These are phyloP conservation scores for Melastoma candidum DNA, from an alignment of 441 rosid species.

Conservation along the genomic window DNA sequence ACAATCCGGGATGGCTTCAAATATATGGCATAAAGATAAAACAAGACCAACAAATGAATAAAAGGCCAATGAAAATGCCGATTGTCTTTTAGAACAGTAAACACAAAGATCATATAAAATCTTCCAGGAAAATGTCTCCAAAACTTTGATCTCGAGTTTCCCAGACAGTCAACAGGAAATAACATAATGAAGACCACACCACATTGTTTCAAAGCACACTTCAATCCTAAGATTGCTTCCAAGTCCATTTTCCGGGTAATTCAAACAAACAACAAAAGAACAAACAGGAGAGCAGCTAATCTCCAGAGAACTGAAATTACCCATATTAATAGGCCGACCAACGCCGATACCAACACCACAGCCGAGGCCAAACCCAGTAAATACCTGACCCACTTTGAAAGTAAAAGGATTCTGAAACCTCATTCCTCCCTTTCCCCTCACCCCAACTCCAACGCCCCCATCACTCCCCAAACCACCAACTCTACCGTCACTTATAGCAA, in stretches of 20 bases:
- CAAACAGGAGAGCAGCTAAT: background rate
- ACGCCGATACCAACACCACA: slow-evolving; percentile 91
- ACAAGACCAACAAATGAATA: too few species aligned
- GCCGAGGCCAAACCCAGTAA: slow-evolving; percentile 91
- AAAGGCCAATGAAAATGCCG: too few species aligned
- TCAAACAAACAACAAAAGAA: background rate
- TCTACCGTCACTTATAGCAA: background rate
- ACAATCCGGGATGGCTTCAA: too few species aligned
- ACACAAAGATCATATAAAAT: background rate
- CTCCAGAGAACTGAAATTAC: slow-evolving; percentile 22
- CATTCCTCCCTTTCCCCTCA: slow-evolving; percentile 35
- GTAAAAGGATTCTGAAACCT: slow-evolving; percentile 67
- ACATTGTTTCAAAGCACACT: slow-evolving; percentile 17
- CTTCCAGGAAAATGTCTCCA: too few species aligned
- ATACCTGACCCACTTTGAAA: slow-evolving; percentile 80
- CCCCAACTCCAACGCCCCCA: slow-evolving; percentile 29
- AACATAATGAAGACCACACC: background rate
- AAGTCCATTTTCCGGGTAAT: slow-evolving; percentile 22
- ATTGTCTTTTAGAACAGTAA: background rate
- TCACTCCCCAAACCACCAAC: slow-evolving; percentile 6
- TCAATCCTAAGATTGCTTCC: slow-evolving; percentile 26
- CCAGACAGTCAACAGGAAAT: too few species aligned
- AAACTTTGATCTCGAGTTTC: too few species aligned
- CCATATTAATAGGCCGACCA: slow-evolving; percentile 67
- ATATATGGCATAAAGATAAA: too few species aligned